Evolutionary conservation across 176 grass and related monocot species (phyloP), one percentile per base, ranked within the genome.

Genomic region (Rhynchospora breviuscula): DNA sequence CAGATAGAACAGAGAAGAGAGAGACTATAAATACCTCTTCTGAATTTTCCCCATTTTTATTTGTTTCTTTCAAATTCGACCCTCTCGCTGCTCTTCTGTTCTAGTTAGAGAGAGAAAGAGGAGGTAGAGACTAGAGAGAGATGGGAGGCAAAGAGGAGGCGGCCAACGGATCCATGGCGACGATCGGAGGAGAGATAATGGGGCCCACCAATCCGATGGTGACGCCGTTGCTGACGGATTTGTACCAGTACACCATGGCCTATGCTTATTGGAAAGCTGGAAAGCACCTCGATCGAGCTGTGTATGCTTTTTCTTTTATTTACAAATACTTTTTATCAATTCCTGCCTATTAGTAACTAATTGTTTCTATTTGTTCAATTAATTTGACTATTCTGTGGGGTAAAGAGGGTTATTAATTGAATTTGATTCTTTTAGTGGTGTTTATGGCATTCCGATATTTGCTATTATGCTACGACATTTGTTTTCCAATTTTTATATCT

Each of bases 231-330:
- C 93, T 98, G 59, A 98, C 96, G 63, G 96, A 98, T 83, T 87
- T 95, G 85, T 98, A 98, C 91, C 96, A 98, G 91, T 98, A 94
- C 82, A 95, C 96, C 89, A 98, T 98, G 96, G 96, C 96, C 67
- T 98, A 98, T 75, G 93, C 96, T 14, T 98, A 98, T 89, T 98
- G 96, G 96, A 98, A 98, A 80, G 88, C 93, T 8, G 86, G 92
- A 0, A 98, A 95, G 86, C 96, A 98, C 81, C 90, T 84, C 76
- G 93, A 98, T 85, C 91, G 88, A 44, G 91, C 96, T 79, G 96
- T 98, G 96, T 98, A 90, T 88, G 96, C 85, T 40, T 44, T 69
- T 48, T 61, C 11, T 57, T 0, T 3, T 51, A 73, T 23, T 73
- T 8, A 21, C 26, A 29, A 29, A 29, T 40, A 0, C 3, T 4